Base-by-base conservation (phyloP, 106 monocot genomes). In the Dioscorea zingiberensis region DNA sequence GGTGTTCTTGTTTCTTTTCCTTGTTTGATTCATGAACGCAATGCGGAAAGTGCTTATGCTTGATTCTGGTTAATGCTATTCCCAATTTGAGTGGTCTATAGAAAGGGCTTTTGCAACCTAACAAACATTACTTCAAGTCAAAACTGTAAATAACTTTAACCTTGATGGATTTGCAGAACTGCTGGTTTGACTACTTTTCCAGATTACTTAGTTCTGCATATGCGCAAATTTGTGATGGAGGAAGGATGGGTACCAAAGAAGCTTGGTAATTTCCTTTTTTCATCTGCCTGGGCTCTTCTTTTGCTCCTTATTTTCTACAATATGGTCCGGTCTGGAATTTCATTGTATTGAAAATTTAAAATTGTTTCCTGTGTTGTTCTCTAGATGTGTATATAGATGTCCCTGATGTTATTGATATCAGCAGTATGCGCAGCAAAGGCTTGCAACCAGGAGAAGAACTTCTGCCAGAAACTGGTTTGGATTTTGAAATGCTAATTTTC, bases 161-260 rank as follows among this genome's bases (percentile, higher is more conserved):
- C 38, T 38, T 38, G 4, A 38, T 38, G 38, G 38, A 38, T 38
- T 23, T 21, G 47, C 76, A 97, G 95, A 74, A 92, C 92, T 58
- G 88, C 95, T 67, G 88, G 92, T 27, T 82, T 97, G 14, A 77
- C 72, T 48, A 97, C 88, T 64, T 97, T 97, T 69, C 95, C 95
- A 21, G 95, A 97, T 83, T 97, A 92, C 55, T 71, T 97, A 2
- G 95, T 97, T 26, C 59, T 97, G 58, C 95, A 97, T 69, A 97
- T 97, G 95, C 80, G 83, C 13, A 91, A 88, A 58, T 97, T 97
- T 84, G 91, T 92, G 45, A 73, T 97, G 74, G 95, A 92, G 57
- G 95, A 87, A 71, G 95, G 95, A 64, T 97, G 95, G 95, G 91
- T 92, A 45, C 95, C 95, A 8, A 97, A 97, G 62, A 97, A 97